Conservation (phyloP, 441 rosid genomes). For the Omphalea diandra region DNA sequence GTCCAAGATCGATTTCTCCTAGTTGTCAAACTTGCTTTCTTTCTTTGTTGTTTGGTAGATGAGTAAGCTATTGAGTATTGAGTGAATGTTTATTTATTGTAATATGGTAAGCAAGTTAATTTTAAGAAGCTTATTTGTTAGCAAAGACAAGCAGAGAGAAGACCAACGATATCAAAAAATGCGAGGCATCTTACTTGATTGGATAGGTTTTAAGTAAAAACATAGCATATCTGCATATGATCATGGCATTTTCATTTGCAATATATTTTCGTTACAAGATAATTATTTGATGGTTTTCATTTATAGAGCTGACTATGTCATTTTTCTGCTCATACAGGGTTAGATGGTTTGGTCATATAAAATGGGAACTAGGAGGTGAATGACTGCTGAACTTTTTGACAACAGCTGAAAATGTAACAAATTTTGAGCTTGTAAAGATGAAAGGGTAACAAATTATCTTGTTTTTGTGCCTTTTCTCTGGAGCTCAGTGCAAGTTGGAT, state of each 20-base stretch:
- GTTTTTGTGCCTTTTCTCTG: constrained; percentile 32
- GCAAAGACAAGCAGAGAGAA: neutral
- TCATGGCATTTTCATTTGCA: no score
- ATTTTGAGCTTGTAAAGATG: constrained; percentile 30
- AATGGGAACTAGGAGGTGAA: constrained; percentile 19
- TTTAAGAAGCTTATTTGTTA: neutral
- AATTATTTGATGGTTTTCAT: constrained; percentile 6
- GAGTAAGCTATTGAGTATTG: neutral
- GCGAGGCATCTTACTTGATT: constrained; percentile 4
- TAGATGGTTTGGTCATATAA: constrained; percentile 18
- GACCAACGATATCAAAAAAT: neutral
- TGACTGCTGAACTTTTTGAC: constrained; percentile 22
- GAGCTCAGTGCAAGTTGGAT: constrained; percentile 21
- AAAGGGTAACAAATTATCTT: constrained; percentile 38
- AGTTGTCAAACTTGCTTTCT: neutral
- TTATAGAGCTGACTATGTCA: constrained; percentile 11
- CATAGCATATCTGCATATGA: no score
- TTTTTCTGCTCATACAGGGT: constrained; percentile 33
- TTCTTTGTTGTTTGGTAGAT: neutral
- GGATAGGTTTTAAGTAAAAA: neutral
- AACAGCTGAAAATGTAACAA: constrained; percentile 26
- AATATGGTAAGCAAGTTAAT: neutral
- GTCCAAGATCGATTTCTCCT: constrained; percentile 24
- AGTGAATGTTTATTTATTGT: neutral
- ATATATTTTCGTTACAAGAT: neutral